These are phyloP conservation scores for Chlorella ohadii DNA, from an alignment of 139 green algal genomes.

Conservation along the genomic window DNA sequence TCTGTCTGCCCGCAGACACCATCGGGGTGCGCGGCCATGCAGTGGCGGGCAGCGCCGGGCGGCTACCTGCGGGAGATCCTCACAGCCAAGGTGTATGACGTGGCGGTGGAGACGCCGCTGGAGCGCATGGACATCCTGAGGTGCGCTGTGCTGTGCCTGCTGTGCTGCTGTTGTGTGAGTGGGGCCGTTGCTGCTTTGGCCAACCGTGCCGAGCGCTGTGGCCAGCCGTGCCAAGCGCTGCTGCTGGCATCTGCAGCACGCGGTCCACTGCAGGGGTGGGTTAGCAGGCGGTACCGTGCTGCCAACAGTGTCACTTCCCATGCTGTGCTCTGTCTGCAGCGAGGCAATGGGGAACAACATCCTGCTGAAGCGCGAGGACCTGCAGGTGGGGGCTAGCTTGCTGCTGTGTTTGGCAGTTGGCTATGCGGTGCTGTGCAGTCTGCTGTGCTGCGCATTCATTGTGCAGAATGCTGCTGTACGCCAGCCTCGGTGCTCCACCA, in stretches of 20 bases:
- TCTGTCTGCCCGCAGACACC: conserved; percentile 20
- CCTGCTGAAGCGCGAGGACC: conserved; percentile 94
- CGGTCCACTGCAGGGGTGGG: too few relatives aligned
- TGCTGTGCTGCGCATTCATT: too few relatives aligned
- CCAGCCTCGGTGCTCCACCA: too few relatives aligned
- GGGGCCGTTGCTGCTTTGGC: background rate
- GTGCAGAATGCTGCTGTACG: too few relatives aligned
- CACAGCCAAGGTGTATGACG: conserved; percentile 93
- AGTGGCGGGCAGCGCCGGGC: conserved; percentile 68
- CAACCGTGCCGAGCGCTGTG: too few relatives aligned
- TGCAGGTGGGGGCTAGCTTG: conserved; percentile 3
- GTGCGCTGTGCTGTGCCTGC: background rate
- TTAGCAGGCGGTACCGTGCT: too few relatives aligned
- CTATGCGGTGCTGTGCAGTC: too few relatives aligned
- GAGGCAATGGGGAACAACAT: conserved; percentile 72
- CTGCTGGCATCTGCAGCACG: too few relatives aligned
- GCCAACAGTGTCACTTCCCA: too few relatives aligned
- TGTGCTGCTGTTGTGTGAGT: background rate
- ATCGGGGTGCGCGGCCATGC: conserved; percentile 24
- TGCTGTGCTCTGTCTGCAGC: conserved; percentile 31
- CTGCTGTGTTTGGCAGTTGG: too few relatives aligned
- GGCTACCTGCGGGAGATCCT: conserved; percentile 94
- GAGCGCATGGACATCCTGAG: conserved; percentile 74
- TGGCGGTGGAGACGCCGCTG: conserved; percentile 88
- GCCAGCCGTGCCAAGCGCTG: too few relatives aligned